phyloP scores from a whole-genome alignment of 306 rosid genomes.

The Astragalus membranaceus region DNA sequence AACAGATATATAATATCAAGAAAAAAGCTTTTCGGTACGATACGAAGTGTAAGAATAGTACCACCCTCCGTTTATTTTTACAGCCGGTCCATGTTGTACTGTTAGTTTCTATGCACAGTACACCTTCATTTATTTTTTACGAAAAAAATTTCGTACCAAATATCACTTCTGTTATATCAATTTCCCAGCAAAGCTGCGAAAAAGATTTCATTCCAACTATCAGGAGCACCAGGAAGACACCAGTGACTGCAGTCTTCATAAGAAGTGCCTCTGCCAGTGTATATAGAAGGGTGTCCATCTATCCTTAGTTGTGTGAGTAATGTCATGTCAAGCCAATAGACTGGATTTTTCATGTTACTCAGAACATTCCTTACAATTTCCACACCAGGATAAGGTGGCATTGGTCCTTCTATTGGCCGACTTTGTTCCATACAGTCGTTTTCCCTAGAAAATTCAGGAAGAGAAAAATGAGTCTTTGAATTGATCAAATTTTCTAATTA shows the following conservation, averaged over 20 bases:
- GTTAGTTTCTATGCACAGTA: too few relatives aligned
- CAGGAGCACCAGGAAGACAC: slow-evolving; percentile 78
- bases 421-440: slow-evolving; percentile 29
- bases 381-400: slow-evolving; percentile 34
- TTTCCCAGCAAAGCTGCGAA: slow-evolving; percentile 35
- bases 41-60: too few relatives aligned
- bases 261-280: slow-evolving; percentile 32
- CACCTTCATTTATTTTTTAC: too few relatives aligned
- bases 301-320: slow-evolving; percentile 56
- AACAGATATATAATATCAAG: too few relatives aligned
- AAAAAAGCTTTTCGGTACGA: too few relatives aligned
- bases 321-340: slow-evolving; percentile 55
- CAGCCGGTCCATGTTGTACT: too few relatives aligned
- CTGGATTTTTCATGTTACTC: slow-evolving; percentile 29
- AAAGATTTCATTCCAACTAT: slow-evolving; percentile 61
- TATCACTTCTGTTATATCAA: too few relatives aligned
- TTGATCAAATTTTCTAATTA: not conserved
- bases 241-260: slow-evolving; percentile 63
- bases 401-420: slow-evolving; percentile 33
- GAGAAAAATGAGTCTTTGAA: not conserved
- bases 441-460: slow-evolving; percentile 18
- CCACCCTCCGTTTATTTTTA: too few relatives aligned
- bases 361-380: slow-evolving; percentile 39
- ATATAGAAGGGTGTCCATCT: slow-evolving; percentile 74
- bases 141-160: too few relatives aligned